Evolutionary conservation across 2,329 filamentous ascomycete genomes (phyloP), one percentile per base, ranked within the genome.

Genomic region (Atkinsonella texensis): DNA sequence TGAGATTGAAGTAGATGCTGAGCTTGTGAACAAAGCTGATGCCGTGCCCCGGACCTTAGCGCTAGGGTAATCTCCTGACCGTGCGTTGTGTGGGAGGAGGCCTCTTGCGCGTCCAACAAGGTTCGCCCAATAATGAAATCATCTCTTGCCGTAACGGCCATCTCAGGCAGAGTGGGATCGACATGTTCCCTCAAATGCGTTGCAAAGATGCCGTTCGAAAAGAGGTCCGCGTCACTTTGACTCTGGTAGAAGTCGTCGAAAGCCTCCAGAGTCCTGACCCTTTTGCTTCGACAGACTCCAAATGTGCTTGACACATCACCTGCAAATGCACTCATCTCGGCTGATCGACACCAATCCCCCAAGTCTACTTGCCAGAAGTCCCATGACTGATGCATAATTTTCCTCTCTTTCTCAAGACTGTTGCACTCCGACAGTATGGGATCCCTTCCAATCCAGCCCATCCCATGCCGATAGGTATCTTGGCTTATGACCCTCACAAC

Each of bases 401-500:
- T 83, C 48, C 83, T 76, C 54, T 86, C 78, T 12, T 71, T 70
- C 23, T 74, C 70, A 23, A 61, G 62, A 60, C 46, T 64, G 56
- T 48, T 68, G 62, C 52, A 58, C 51, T 65, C 57, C 4, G 66
- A 59, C 42, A 68, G 63, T 15, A 72, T 65, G 3, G 75, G 66
- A 59, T 91, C 85, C 52, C 83, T 79, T 46, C 76, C 79, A 31
- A 89, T 66, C 77, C 83, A 80, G 41, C 88, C 89, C 85, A 96
- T 93, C 15, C 85, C 87, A 10, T 72, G 67, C 33, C 76, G 70
- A 60, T 94, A 96, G 0, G 90, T 94, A 49, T 80, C 79, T 61
- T 87, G 74, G 63, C 93, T 98, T 49, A 91, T 74, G 11, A 95
- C 86, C 23, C 90, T 82, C 42, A 91, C 73, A 10, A 76, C 77